Percentiles rank a stretch among this genome's conserved stretches.
Evolutionary conservation across 176 grass and related monocot genomes (phyloP).

Genomic region (Musa troglodytarum): DNA sequence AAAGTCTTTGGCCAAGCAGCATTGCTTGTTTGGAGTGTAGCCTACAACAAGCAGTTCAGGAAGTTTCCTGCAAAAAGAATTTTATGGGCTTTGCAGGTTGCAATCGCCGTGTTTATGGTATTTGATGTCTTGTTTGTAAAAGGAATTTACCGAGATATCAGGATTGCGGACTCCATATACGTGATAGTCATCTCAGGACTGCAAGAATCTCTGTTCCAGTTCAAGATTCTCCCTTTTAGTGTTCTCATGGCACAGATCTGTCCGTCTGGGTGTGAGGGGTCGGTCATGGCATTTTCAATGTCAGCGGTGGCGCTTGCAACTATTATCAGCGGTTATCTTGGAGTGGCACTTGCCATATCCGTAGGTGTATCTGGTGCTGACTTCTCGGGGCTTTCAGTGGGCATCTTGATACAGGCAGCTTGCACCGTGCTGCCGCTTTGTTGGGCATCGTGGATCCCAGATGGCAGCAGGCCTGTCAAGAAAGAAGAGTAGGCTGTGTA

Average conservation of each 20-base stretch:
- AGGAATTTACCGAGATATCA: slow-evolving; percentile 53
- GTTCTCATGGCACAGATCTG: slow-evolving; percentile 71
- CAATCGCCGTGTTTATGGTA: slow-evolving; percentile 48
- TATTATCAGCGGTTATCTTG: slow-evolving; percentile 77
- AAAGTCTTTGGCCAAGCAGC: slow-evolving; percentile 76
- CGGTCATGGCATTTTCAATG: slow-evolving; percentile 86
- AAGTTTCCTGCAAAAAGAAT: slow-evolving; percentile 52
- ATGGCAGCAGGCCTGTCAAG: slow-evolving; percentile 41
- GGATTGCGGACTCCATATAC: slow-evolving; percentile 67
- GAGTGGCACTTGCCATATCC: slow-evolving; percentile 57
- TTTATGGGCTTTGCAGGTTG: slow-evolving; percentile 54
- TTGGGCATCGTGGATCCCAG: slow-evolving; percentile 47
- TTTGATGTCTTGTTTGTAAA: slow-evolving; percentile 81
- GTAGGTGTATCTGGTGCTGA: slow-evolving; percentile 52
- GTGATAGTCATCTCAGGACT: slow-evolving; percentile 73
- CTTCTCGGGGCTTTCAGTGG: slow-evolving; percentile 55
- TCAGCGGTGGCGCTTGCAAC: slow-evolving; percentile 59
- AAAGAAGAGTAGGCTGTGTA: slow-evolving; percentile 45
- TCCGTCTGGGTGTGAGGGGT: slow-evolving; percentile 74
- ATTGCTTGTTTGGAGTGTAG: slow-evolving; percentile 75
- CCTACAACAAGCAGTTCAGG: slow-evolving; percentile 76
- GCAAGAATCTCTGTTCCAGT: slow-evolving; percentile 52
- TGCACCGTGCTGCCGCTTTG: slow-evolving; percentile 64
- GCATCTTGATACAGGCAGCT: slow-evolving; percentile 55
- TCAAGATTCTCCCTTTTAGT: slow-evolving; percentile 76